phyloP scores from a whole-genome alignment of 2,329 filamentous ascomycete species.

The Aspergillus clavatus region DNA sequence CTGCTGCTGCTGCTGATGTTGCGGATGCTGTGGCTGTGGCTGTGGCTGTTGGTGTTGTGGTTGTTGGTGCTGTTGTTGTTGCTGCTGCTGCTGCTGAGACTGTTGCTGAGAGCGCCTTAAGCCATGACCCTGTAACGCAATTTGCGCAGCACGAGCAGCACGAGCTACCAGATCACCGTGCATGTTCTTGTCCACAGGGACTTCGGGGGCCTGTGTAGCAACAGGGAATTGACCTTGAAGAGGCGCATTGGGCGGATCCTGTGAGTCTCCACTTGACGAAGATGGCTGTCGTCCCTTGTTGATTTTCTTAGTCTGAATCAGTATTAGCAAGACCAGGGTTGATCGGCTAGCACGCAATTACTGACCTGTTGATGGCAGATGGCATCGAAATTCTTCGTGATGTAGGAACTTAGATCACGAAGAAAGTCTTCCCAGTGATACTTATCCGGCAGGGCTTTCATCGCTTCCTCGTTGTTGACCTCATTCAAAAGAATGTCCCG shows the following conservation, averaged over 20 bases:
- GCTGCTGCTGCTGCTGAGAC: slow-evolving; percentile 27
- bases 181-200: slow-evolving; percentile 38
- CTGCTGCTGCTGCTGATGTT: slow-evolving; percentile 15
- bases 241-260: slow-evolving; percentile 34
- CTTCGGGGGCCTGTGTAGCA: slow-evolving; percentile 35
- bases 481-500: slow-evolving; percentile 55
- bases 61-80: slow-evolving; percentile 27
- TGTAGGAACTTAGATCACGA: slow-evolving; percentile 53
- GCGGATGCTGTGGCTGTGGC: slow-evolving; percentile 15
- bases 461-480: slow-evolving; percentile 47
- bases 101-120: slow-evolving; percentile 34
- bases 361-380: slow-evolving; percentile 46
- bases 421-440: slow-evolving; percentile 63
- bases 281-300: slow-evolving; percentile 35
- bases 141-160: slow-evolving; percentile 45
- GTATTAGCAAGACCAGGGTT: slow-evolving; percentile 16
- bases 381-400: slow-evolving; percentile 54
- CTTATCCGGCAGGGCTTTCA: slow-evolving; percentile 51
- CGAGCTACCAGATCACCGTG: slow-evolving; percentile 45
- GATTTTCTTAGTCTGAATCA: slow-evolving; percentile 34
- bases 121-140: slow-evolving; percentile 43
- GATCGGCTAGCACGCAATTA: slow-evolving; percentile 1
- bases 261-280: slow-evolving; percentile 34
- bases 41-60: slow-evolving; percentile 13
- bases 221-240: slow-evolving; percentile 41